Evolutionary conservation across 1,284 basidiomycete species (phyloP).

Genomic region (Tremellales sp.): DNA sequence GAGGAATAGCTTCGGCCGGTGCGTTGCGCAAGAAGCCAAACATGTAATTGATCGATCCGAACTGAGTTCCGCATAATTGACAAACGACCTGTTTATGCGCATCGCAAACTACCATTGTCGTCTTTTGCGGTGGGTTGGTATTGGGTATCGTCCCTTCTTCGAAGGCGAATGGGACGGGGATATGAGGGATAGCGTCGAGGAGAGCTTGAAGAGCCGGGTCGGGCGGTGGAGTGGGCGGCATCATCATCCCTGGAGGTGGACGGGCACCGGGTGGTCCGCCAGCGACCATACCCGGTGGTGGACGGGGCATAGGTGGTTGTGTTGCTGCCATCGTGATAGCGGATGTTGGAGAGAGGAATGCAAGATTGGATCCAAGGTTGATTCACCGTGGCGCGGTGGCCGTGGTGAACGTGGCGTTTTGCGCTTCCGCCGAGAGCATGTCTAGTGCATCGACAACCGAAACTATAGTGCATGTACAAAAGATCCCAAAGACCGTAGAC

Average conservation of each 20-base stretch:
- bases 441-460: too few relatives aligned
- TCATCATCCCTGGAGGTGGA: conserved; percentile 16
- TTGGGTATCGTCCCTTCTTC: conserved; percentile 23
- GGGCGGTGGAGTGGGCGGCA: conserved; percentile 9
- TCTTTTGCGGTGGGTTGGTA: conserved; percentile 27
- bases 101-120: conserved; percentile 53
- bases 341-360: too few relatives aligned
- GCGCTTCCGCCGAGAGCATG: too few relatives aligned
- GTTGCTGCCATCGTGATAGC: not conserved
- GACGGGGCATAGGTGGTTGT: conserved; percentile 4
- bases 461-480: too few relatives aligned
- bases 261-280: conserved; percentile 4
- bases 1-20: conserved; percentile 67
- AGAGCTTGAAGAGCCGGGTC: conserved; percentile 38
- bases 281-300: conserved; percentile 8
- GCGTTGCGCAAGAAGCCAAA: conserved; percentile 65
- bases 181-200: conserved; percentile 40
- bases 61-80: conserved; percentile 65
- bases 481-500: too few relatives aligned
- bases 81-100: conserved; percentile 67
- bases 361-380: too few relatives aligned
- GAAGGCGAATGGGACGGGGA: conserved; percentile 29
- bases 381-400: too few relatives aligned
- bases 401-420: too few relatives aligned
- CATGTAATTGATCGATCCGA: conserved; percentile 62